A percentile compares a stretch with the other conserved stretches of the same genome.
Conservation (phyloP, 768 basidiomycete species). For the Phylloporus sp. region DNA sequence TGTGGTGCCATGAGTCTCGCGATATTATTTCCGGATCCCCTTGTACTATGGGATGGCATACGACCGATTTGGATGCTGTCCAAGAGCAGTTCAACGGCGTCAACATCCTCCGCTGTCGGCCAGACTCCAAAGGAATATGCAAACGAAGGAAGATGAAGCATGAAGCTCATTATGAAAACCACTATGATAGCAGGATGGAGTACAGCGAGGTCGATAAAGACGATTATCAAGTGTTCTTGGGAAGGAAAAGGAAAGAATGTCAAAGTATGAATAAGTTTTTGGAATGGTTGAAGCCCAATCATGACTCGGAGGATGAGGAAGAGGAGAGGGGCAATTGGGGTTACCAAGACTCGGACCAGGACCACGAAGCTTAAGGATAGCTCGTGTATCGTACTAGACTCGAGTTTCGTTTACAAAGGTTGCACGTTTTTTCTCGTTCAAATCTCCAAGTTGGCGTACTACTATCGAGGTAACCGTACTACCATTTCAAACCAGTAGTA, state of each 20-base stretch:
- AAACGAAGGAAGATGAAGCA: neutral
- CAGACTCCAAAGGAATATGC: neutral
- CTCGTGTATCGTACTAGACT: no score
- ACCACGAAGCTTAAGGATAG: no score
- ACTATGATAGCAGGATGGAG: neutral
- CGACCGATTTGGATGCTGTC: neutral
- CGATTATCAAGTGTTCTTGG: neutral
- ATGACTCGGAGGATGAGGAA: no score
- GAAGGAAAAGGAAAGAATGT: neutral
- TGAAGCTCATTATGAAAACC: neutral
- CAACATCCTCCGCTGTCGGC: slow-evolving; percentile 1
- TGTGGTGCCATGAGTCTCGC: neutral
- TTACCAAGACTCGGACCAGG: no score
- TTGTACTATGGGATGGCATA: slow-evolving; percentile 1
- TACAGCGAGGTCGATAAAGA: neutral
- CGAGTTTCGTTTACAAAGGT: no score
- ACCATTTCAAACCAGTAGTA: no score
- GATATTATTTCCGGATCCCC: neutral
- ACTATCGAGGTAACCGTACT: no score
- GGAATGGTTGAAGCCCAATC: no score
- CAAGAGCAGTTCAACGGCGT: neutral
- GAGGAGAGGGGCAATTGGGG: no score
- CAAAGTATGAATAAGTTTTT: no score
- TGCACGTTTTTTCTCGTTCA: no score
- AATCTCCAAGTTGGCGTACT: no score